Percentiles rank a stretch among this genome's conserved stretches.
These are phyloP conservation scores for Diospyros kaki DNA, from an alignment of 148 eudicot species.

Conservation along the genomic window DNA sequence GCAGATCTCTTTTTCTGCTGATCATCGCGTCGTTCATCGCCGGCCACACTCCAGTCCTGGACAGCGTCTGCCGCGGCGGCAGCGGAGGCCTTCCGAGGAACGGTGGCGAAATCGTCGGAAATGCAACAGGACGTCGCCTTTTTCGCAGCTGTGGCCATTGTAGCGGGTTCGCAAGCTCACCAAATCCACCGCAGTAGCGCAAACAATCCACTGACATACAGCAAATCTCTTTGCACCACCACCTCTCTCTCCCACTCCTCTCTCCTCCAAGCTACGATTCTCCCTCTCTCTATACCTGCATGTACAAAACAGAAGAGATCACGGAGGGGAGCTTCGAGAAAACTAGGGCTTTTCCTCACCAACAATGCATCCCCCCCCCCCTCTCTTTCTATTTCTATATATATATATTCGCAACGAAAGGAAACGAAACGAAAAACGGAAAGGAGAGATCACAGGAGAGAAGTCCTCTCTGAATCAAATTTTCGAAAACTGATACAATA, in stretches of 20 bases:
- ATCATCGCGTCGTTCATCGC: conserved; percentile 14
- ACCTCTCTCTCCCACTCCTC: conserved; percentile 14
- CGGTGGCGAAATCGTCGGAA: conserved; percentile 12
- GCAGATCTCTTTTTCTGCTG: conserved; percentile 20
- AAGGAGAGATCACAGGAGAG: background rate
- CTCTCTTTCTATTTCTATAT: background rate
- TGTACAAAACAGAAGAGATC: background rate
- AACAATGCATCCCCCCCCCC: background rate
- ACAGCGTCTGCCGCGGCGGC: conserved; percentile 16
- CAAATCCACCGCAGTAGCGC: conserved; percentile 44
- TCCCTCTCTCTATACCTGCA: conserved; percentile 17
- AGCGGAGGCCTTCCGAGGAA: conserved; percentile 20
- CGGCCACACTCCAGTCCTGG: conserved; percentile 26
- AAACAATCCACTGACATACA: conserved; percentile 66
- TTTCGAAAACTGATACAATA: background rate
- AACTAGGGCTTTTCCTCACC: conserved; percentile 10
- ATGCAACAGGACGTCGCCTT: conserved; percentile 39
- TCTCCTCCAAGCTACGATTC: background rate
- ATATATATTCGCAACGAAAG: background rate
- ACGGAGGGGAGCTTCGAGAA: background rate
- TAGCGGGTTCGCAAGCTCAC: conserved; percentile 55
- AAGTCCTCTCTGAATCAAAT: background rate
- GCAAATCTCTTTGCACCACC: conserved; percentile 19
- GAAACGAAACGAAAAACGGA: background rate
- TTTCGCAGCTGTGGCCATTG: conserved; percentile 77